Base-by-base conservation (phyloP, 495 filamentous ascomycete species). In the Friedmanniomyces simplex region DNA sequence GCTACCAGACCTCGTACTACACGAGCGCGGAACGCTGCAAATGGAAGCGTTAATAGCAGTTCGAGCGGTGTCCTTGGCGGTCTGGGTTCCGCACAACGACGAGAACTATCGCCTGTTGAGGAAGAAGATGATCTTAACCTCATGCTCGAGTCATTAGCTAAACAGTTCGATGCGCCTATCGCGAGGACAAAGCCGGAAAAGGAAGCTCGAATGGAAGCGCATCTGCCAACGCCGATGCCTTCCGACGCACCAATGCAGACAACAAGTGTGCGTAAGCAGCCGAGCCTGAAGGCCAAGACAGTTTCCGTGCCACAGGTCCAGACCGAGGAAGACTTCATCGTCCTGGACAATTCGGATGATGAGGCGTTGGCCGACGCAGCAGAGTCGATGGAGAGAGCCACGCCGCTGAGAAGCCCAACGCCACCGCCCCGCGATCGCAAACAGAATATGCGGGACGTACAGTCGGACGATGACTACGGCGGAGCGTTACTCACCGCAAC, bases 291-390 rank as follows among this genome's bases (percentile, higher is more conserved):
- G 18, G 21, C 4, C 36, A 57, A 20, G 6, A 34, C 49, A 10
- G 12, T 14, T 18, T 24, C 25, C 1, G 5, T 2, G 7, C 25
- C 21, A 21, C 26, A 16, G 18, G 41, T 25, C 13, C 55, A 42
- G 16, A 32, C 18, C 13, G 48, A 55, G 3, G 54, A 43, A 24
- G 57, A 57, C 24, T 57, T 53, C 26, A 41, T 54, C 16, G 22
- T 16, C 1, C 26, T 48, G 4, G 32, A 51, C 34, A 51, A 36
- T 26, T 41, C 58, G 1, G 46, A 52, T 20, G 69, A 66, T n/a
- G 65, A 67, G 24, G 68, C 65, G 52, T 66, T 50, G 60, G 67
- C 51, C 57, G 59, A 24, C 39, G 54, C 52, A 46, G 57, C 41
- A 63, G 52, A 63, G 51, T 57, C 58, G 16, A 28, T 18, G 0